These are phyloP conservation scores for Dalechampia spathulata DNA, from an alignment of 441 rosid genomes.

Conservation along the genomic window DNA sequence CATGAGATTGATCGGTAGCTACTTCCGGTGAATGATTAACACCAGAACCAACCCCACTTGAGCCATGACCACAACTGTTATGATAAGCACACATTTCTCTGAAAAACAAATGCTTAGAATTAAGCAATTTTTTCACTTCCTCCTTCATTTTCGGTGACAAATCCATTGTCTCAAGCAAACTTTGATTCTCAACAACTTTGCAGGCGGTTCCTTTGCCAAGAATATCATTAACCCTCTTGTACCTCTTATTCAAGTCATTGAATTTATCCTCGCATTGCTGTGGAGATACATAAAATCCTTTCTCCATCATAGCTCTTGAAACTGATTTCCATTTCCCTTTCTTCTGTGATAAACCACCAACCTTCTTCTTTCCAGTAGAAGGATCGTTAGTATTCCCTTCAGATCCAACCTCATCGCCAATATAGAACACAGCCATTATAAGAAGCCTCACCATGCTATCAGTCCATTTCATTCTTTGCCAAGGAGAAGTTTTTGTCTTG, in stretches of 20 bases:
- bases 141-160: conserved; percentile 65
- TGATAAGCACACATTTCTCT: conserved; percentile 98
- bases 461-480: conserved; percentile 99
- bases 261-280: conserved; percentile 98
- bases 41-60: conserved; percentile 23
- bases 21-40: conserved; percentile 34
- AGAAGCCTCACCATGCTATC: conserved; percentile 76
- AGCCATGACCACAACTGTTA: conserved; percentile 63
- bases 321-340: conserved; percentile 98
- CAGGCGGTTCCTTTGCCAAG: conserved; percentile 88
- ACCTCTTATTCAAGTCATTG: conserved; percentile 94
- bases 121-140: conserved; percentile 72
- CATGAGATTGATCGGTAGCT: conserved; percentile 25
- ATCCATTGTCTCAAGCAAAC: conserved; percentile 77
- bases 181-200: conserved; percentile 82
- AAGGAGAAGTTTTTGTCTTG: conserved; percentile 58
- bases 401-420: conserved; percentile 79
- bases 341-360: conserved; percentile 70
- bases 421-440: conserved; percentile 79
- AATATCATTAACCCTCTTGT: conserved; percentile 90
- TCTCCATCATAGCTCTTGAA: conserved; percentile 92
- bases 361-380: conserved; percentile 45
- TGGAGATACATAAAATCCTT: conserved; percentile 90
- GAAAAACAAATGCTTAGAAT: conserved; percentile 87
- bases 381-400: conserved; percentile 33